Evolutionary conservation across 2,329 filamentous ascomycete species (phyloP), one percentile per base, ranked within the genome.

Genomic region (Ceratocystis alfenasii): DNA sequence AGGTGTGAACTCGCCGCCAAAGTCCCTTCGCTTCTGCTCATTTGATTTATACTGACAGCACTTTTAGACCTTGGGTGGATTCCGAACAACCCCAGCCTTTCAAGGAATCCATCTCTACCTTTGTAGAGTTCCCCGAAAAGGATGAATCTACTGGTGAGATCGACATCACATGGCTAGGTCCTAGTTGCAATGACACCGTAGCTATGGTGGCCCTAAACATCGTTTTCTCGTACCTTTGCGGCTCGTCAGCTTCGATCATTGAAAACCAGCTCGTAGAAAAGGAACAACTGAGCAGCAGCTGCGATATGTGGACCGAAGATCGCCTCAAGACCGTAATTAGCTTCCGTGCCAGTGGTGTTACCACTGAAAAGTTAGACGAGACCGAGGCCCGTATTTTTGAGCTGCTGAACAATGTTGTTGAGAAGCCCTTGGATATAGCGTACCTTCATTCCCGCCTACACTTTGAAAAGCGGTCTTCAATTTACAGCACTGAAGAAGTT

Each of bases 101-200:
- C 33, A 82, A 83, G 36, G 81, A 89, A 73, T 90, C 89, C 0
- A 79, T 86, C 10, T 76, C 95, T 12, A 84, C 93, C 70, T 90
- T 82, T 0, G 87, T 95, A 33, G 87, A 95, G 69, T 99, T 99
- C 71, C 94, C 94, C 0, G 94, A 99, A 73, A 93, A 96, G 71
- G 94, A 99, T 70, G 94, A 99, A 73, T 93, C 90, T 0, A 89
- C 87, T 66, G 94, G 94, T 46, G 93, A 97, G 73, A 85, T 97
- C 62, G 78, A 90, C 62, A 85, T 96, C 22, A 88, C 83, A 1
- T 96, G 95, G 76, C 85, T 97, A 65, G 94, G 94, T 0, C 94
- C 94, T 0, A 81, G 87, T 70, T 91, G 88, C 74, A 88, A 83
- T 64, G 86, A 96, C 70, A 75, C 83, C 1, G 73, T 89, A 28